phyloP scores from a whole-genome alignment of 2,329 filamentous ascomycete genomes.

The Zymoseptoria pseudotritici region DNA sequence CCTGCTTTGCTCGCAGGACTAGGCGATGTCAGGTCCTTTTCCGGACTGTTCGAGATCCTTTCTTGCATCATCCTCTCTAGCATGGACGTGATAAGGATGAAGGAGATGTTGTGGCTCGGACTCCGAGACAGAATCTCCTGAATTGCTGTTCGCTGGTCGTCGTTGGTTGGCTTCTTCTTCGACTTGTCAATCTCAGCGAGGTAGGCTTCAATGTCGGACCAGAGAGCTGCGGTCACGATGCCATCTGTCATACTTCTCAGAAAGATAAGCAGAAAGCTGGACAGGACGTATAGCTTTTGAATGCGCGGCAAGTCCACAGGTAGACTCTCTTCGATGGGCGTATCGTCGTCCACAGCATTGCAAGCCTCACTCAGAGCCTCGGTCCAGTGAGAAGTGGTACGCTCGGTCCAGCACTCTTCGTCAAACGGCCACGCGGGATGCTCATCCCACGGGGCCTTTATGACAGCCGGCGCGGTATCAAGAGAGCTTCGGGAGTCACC shows the following conservation, averaged over 20 bases:
- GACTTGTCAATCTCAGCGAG: slow-evolving; percentile 44
- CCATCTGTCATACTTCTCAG: slow-evolving; percentile 70
- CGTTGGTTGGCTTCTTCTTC: slow-evolving; percentile 38
- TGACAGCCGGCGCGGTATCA: slow-evolving; percentile 4
- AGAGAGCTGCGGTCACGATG: slow-evolving; percentile 63
- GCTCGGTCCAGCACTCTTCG: slow-evolving; percentile 41
- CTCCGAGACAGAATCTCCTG: slow-evolving; percentile 66
- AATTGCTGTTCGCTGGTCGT: slow-evolving; percentile 54
- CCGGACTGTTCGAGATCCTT: slow-evolving; percentile 9
- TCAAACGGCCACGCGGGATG: slow-evolving; percentile 55
- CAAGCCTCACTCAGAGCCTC: slow-evolving; percentile 40
- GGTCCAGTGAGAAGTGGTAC: slow-evolving; percentile 34
- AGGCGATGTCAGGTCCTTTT: slow-evolving; percentile 12
- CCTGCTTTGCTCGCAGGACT: slow-evolving; percentile 29
- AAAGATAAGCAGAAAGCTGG: slow-evolving; percentile 66
- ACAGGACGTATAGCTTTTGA: slow-evolving; percentile 66
- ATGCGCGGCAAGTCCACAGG: slow-evolving; percentile 55
- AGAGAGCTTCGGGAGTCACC: background rate
- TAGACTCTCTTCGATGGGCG: slow-evolving; percentile 54
- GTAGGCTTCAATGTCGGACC: slow-evolving; percentile 59
- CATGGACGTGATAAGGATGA: slow-evolving; percentile 78
- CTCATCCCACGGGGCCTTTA: slow-evolving; percentile 45
- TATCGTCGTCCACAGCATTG: slow-evolving; percentile 67
- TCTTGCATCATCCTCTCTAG: slow-evolving; percentile 55
- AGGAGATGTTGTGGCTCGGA: slow-evolving; percentile 78